Evolutionary conservation across 257 asterid species (phyloP).

Genomic region (Rauvolfia tetraphylla): DNA sequence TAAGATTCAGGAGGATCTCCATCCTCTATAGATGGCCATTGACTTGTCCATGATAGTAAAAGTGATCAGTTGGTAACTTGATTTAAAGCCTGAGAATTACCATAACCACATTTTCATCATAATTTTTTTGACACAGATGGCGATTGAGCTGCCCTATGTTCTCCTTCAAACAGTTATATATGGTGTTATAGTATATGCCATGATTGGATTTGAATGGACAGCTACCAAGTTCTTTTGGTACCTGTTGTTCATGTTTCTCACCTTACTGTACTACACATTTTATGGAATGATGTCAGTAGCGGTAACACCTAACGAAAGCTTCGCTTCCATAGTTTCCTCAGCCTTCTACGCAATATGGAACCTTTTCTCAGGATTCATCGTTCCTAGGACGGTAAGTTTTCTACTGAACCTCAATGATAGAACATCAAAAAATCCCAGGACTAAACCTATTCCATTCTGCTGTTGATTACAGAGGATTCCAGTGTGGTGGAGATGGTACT

Average conservation of each 20-base stretch:
- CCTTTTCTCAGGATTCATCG: conserved; percentile 47
- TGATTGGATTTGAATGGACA: conserved; percentile 83
- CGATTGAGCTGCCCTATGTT: conserved; percentile 74
- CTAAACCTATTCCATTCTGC: neutral
- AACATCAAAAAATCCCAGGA: no score
- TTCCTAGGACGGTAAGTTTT: conserved; percentile 23
- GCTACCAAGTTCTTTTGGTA: conserved; percentile 70
- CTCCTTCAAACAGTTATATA: conserved; percentile 63
- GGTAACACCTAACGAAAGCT: conserved; percentile 65
- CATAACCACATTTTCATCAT: no score
- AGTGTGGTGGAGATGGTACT: conserved; percentile 54
- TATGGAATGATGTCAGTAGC: conserved; percentile 90
- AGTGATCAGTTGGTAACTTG: neutral
- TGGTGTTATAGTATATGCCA: conserved; percentile 64
- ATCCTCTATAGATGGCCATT: neutral
- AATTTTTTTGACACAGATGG: conserved; percentile 51
- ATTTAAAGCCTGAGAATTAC: neutral
- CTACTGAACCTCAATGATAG: neutral
- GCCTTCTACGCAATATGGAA: conserved; percentile 86
- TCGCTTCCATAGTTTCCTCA: conserved; percentile 71
- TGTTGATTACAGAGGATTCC: conserved; percentile 34
- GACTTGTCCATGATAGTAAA: neutral
- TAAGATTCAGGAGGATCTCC: neutral
- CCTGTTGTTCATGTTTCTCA: conserved; percentile 66
- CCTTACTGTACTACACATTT: conserved; percentile 75